Base-by-base conservation (phyloP, 306 rosid genomes). In the Cercis canadensis region DNA sequence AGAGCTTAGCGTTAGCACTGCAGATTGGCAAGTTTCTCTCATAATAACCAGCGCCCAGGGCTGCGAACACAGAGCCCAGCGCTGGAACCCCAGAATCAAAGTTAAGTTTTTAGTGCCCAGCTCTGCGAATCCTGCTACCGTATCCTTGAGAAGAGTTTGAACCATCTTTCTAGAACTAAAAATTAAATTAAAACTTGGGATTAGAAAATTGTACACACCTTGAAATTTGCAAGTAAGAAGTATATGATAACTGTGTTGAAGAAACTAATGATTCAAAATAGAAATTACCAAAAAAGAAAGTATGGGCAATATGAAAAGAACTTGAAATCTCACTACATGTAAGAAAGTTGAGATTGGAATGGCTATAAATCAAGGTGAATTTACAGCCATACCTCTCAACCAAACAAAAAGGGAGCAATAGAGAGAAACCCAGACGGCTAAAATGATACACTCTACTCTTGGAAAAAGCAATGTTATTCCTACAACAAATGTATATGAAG, bases 361-460 rank as follows among this genome's bases (percentile, higher is more conserved):
- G 4, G 33, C 21, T n/a, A 1, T n/a, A 16, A 21, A 62, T 43
- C 37, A 50, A 66, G 32, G 18, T 62, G 39, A 9, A 43, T 62
- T 57, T 75, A n/a, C n/a, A n/a, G 10, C 34, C 32, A 31, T 75
- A 60, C 41, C 69, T 65, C 69, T 66, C 57, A 61, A 73, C 56
- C 59, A 32, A 31, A 75, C 58, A 18, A 40, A 71, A 69, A 44
- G 24, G 21, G 66, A 68, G 12, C 8, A 63, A 62, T 6, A 43
- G 45, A 53, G 34, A 43, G 33, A 56, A 1, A 57, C 59, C 40
- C 67, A 60, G n/a, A n/a, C n/a, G n/a, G n/a, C n/a, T n/a, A n/a
- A n/a, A n/a, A n/a, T n/a, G n/a, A n/a, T n/a, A n/a, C n/a, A n/a
- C n/a, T n/a, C n/a, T n/a, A n/a, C n/a, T n/a, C n/a, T n/a, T n/a